Evolutionary conservation across 1,284 basidiomycete species (phyloP).

Genomic region (Singerocomus inundabilis): DNA sequence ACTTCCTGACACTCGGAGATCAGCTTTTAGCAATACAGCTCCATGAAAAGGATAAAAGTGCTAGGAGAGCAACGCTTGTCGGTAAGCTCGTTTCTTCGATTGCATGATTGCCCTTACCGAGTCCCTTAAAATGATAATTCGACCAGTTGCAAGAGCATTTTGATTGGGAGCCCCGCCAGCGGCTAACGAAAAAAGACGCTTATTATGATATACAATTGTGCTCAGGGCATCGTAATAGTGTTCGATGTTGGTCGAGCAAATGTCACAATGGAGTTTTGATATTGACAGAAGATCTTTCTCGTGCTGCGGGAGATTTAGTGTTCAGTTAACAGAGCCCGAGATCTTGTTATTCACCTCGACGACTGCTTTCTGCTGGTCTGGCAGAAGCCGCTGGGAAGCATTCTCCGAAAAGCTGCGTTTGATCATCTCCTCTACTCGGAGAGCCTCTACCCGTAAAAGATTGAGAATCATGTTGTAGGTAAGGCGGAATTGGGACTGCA

Average conservation of each 20-base stretch:
- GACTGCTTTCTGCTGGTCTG: conserved; percentile 91
- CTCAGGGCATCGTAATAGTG: conserved; percentile 76
- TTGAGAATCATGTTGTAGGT: conserved; percentile 99
- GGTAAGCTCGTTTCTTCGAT: not conserved
- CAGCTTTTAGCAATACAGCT: conserved; percentile 76
- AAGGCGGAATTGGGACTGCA: conserved; percentile 96
- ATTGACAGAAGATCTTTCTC: conserved; percentile 73
- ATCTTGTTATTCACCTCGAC: conserved; percentile 53
- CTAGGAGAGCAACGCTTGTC: conserved; percentile 40
- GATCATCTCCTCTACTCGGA: conserved; percentile 99
- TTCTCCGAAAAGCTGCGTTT: conserved; percentile 99
- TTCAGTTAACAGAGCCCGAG: not conserved
- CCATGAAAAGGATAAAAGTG: conserved; percentile 73
- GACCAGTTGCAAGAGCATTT: conserved; percentile 70
- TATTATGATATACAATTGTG: conserved; percentile 68
- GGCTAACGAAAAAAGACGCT: conserved; percentile 65
- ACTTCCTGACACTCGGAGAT: conserved; percentile 51
- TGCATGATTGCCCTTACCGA: conserved; percentile 52
- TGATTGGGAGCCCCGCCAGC: conserved; percentile 61
- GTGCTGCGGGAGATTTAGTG: conserved; percentile 45
- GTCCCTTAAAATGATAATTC: conserved; percentile 84
- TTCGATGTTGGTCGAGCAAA: conserved; percentile 72
- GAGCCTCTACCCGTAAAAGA: conserved; percentile 91
- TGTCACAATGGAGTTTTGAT: conserved; percentile 65
- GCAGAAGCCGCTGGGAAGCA: conserved; percentile 87